Percentiles rank a stretch among this genome's conserved stretches.
Evolutionary conservation across 306 rosid species (phyloP).

Genomic region (Carpinus viminea): DNA sequence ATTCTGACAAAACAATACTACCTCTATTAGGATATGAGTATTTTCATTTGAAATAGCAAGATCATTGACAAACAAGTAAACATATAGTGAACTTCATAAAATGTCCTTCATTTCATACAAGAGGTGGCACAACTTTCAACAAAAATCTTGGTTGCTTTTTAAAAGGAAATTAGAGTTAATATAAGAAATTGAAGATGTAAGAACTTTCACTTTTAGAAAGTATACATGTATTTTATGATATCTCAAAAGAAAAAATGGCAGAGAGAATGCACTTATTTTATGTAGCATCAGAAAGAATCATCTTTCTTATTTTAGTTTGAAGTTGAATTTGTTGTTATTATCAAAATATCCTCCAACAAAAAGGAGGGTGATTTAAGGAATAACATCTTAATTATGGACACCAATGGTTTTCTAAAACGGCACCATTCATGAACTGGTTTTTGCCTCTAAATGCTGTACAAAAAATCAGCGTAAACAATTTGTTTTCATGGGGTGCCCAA

Average conservation of each 20-base stretch:
- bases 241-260: no score
- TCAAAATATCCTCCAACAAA: not conserved
- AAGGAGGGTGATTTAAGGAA: not conserved
- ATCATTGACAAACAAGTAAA: no score
- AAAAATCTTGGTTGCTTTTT: not conserved
- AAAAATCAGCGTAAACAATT: not conserved
- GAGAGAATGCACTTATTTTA: not conserved
- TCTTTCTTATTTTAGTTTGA: not conserved
- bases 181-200: not conserved
- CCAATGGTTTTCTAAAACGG: not conserved
- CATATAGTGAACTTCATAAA: no score
- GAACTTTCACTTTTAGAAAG: not conserved
- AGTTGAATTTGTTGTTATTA: not conserved
- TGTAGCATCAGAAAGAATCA: not conserved
- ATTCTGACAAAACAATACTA: not conserved
- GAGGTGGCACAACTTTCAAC: not conserved
- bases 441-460: not conserved
- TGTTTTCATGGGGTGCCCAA: conserved; percentile 1
- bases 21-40: not conserved
- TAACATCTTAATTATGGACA: no score
- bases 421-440: not conserved
- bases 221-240: not conserved
- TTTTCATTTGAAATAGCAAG: no score
- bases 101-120: not conserved
- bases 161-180: not conserved